Conservation (phyloP, 2,329 filamentous ascomycete genomes). For the Ophiosphaerella herpotricha region DNA sequence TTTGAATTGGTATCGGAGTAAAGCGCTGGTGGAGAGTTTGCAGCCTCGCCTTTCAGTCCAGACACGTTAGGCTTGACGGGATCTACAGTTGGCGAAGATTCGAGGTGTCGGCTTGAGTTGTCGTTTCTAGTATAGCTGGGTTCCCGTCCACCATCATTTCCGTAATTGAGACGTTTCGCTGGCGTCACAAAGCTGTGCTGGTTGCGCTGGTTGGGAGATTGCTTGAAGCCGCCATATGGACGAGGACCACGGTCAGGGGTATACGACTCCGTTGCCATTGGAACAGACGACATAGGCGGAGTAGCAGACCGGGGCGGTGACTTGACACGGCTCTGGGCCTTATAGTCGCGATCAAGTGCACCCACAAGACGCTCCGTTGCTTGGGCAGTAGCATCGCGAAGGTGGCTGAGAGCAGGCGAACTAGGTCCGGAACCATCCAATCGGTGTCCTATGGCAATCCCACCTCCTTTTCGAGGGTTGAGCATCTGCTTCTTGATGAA, state of each 20-base stretch:
- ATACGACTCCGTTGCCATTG: conserved; percentile 56
- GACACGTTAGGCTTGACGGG: conserved; percentile 37
- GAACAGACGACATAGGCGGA: conserved; percentile 54
- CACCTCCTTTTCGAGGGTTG: conserved; percentile 48
- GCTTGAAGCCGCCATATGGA: conserved; percentile 36
- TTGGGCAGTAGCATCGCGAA: conserved; percentile 53
- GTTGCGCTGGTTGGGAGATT: conserved; percentile 36
- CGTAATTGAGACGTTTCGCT: conserved; percentile 41
- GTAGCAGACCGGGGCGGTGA: conserved; percentile 52
- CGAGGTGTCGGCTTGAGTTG: conserved; percentile 25
- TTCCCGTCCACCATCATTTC: conserved; percentile 25
- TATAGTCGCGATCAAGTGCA: conserved; percentile 33
- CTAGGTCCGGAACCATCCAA: conserved; percentile 70
- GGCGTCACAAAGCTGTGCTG: conserved; percentile 39
- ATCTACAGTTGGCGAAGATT: conserved; percentile 39
- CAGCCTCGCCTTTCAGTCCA: conserved; percentile 39
- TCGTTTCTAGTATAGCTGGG: conserved; percentile 31
- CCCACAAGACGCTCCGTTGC: conserved; percentile 54
- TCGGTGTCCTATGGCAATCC: conserved; percentile 30
- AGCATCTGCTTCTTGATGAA: conserved; percentile 73
- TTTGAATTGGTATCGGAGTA: conserved; percentile 43
- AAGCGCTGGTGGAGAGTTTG: conserved; percentile 43
- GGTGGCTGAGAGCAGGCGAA: conserved; percentile 58
- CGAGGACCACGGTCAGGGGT: conserved; percentile 60
- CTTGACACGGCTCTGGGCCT: conserved; percentile 38